These are phyloP conservation scores for Penicillium alfredii DNA, from an alignment of 495 filamentous ascomycete species.

Conservation along the genomic window DNA sequence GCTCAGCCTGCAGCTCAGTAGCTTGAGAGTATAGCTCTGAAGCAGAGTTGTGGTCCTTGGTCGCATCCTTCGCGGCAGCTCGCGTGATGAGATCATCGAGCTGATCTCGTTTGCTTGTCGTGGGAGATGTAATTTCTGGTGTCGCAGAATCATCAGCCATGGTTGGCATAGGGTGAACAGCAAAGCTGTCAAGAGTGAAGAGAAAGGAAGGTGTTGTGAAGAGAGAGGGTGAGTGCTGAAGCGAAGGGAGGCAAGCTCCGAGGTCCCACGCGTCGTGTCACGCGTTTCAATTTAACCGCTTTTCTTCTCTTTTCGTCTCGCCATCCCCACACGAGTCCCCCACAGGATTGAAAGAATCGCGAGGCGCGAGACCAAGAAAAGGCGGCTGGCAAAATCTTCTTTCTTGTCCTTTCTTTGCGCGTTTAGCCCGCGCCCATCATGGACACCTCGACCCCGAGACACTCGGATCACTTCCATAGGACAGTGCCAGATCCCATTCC, in stretches of 20 bases:
- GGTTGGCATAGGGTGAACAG: conserved; percentile 1
- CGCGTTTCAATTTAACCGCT: conserved; percentile 21
- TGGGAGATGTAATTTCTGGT: too few species aligned
- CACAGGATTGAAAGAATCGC: too few species aligned
- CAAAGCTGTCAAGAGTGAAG: too few species aligned
- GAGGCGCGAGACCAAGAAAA: too few species aligned
- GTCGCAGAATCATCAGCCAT: conserved; percentile 20
- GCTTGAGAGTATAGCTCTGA: conserved; percentile 84
- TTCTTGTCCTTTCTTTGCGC: conserved; percentile 11
- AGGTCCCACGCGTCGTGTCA: too few species aligned
- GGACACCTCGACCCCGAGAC: conserved; percentile 25
- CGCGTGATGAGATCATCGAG: conserved; percentile 46
- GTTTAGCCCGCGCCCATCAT: conserved; percentile 7
- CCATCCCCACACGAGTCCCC: too few species aligned
- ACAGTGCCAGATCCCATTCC: conserved; percentile 54
- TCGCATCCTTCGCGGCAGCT: conserved; percentile 66
- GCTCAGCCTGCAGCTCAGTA: conserved; percentile 79
- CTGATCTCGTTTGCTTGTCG: conserved; percentile 20
- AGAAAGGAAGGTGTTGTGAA: neutral
- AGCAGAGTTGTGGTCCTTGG: conserved; percentile 78
- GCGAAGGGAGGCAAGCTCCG: neutral
- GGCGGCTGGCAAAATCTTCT: neutral
- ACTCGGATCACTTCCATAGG: conserved; percentile 25
- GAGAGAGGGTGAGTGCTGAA: neutral
- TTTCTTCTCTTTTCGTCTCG: too few species aligned